These are phyloP conservation scores for Fistulifera pelliculosa DNA, from an alignment of 108 stramenopile genomes.

Conservation along the genomic window DNA sequence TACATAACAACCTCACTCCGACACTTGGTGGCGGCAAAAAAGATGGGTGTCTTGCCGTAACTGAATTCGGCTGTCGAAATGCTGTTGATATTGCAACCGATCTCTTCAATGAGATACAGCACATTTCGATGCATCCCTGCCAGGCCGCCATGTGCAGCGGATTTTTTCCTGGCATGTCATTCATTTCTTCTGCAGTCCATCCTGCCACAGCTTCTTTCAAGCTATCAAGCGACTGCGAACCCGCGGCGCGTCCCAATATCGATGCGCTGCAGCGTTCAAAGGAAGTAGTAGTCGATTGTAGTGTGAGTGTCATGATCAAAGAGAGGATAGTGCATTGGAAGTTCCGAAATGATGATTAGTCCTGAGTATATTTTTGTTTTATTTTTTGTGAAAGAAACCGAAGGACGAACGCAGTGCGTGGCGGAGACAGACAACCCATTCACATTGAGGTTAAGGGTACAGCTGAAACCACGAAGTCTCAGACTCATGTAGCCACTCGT, in stretches of 20 bases:
- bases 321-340: too few species aligned
- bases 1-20: slow-evolving; percentile 48
- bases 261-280: too few species aligned
- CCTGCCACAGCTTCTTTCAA: slow-evolving; percentile 12
- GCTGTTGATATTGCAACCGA: slow-evolving; percentile 40
- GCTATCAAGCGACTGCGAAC: slow-evolving; percentile 14
- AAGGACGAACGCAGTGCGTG: too few species aligned
- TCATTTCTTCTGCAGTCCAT: slow-evolving; percentile 11
- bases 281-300: too few species aligned
- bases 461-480: too few species aligned
- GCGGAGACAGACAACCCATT: too few species aligned
- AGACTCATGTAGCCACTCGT: too few species aligned
- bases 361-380: too few species aligned
- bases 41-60: slow-evolving; percentile 81
- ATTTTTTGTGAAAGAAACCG: too few species aligned
- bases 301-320: too few species aligned
- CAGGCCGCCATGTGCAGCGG: slow-evolving; percentile 73
- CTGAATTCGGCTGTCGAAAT: slow-evolving; percentile 39
- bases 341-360: too few species aligned
- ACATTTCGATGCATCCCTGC: slow-evolving; percentile 56
- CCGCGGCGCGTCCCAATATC: slow-evolving; percentile 9
- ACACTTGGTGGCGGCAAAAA: slow-evolving; percentile 64
- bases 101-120: slow-evolving; percentile 27
- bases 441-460: too few species aligned
- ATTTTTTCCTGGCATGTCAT: slow-evolving; percentile 26